Evolutionary conservation across 345 rosid species (phyloP).

Genomic region (Citropsis articulata): DNA sequence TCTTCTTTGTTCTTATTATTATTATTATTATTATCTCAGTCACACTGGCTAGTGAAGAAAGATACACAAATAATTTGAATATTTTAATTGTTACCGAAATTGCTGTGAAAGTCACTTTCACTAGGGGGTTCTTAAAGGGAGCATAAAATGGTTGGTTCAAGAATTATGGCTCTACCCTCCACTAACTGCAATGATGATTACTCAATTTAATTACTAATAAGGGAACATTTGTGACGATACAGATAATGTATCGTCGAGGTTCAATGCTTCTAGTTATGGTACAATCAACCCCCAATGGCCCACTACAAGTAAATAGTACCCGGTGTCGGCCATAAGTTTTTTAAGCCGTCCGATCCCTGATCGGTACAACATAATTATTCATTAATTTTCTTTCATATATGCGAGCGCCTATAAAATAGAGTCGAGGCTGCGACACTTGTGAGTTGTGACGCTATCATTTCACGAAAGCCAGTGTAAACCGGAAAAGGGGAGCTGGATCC

Average conservation of each 20-base stretch:
- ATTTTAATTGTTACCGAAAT: too few relatives aligned
- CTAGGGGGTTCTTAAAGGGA: not conserved
- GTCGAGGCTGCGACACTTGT: not conserved
- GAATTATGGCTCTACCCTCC: conserved; percentile 11
- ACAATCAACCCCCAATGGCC: conserved; percentile 9
- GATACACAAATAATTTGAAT: too few relatives aligned
- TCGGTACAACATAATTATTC: not conserved
- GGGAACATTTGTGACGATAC: not conserved
- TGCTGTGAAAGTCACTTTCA: conserved; percentile 18
- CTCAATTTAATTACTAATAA: not conserved
- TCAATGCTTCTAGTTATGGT: conserved; percentile 27
- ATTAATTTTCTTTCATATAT: not conserved
- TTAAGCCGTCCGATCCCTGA: conserved; percentile 1
- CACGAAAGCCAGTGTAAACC: conserved; percentile 8
- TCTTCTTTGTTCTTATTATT: too few relatives aligned
- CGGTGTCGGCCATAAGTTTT: conserved; percentile 7
- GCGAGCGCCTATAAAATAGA: not conserved
- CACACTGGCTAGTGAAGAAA: too few relatives aligned
- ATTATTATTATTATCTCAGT: too few relatives aligned
- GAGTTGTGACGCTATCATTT: not conserved
- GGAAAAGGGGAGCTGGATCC: not conserved
- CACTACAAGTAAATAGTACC: conserved; percentile 8
- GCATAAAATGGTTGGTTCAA: not conserved
- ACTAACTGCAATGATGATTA: conserved; percentile 25
- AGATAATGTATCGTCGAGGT: conserved; percentile 11